Percentiles rank a stretch among this genome's conserved stretches.
Evolutionary conservation across 768 basidiomycete species (phyloP).

Genomic region (Macrolepiota dolichaula): DNA sequence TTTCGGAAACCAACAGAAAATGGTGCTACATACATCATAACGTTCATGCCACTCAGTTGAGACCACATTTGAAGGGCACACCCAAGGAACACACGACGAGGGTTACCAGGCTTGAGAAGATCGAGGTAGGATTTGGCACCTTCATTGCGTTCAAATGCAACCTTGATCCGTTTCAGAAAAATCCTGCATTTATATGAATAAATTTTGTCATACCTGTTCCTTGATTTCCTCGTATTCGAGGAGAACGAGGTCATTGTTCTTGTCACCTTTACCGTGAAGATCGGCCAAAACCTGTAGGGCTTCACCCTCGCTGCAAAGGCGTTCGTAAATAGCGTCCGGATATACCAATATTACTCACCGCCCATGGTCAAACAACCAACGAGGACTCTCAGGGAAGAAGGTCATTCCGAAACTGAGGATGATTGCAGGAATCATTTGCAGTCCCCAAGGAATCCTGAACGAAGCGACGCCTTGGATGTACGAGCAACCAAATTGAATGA

Average conservation of each 20-base stretch:
- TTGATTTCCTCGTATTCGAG: conserved; percentile 72
- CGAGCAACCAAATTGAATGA: conserved; percentile 73
- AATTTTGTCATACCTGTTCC: conserved; percentile 28
- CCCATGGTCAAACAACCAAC: conserved; percentile 66
- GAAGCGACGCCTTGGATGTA: conserved; percentile 68
- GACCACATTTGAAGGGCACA: conserved; percentile 78
- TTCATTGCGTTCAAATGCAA: conserved; percentile 59
- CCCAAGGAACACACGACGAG: conserved; percentile 70
- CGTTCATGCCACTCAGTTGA: conserved; percentile 74
- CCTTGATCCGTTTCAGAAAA: conserved; percentile 16
- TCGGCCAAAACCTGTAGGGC: conserved; percentile 73
- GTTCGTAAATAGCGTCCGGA: neutral
- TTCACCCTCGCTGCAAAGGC: conserved; percentile 42
- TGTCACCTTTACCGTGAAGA: conserved; percentile 65
- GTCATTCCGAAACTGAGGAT: conserved; percentile 66
- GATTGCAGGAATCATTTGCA: conserved; percentile 78
- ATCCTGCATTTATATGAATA: neutral
- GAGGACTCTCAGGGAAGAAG: conserved; percentile 66
- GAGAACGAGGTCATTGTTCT: conserved; percentile 55
- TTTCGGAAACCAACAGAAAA: neutral
- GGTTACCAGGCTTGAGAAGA: conserved; percentile 60
- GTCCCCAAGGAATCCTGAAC: conserved; percentile 78
- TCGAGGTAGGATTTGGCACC: conserved; percentile 72
- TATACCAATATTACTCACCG: conserved; percentile 28
- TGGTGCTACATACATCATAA: conserved; percentile 62